A percentile compares a stretch with the other conserved stretches of the same genome.
These are phyloP conservation scores for Musa beccarii DNA, from an alignment of 176 grass and related monocot species.

Conservation along the genomic window DNA sequence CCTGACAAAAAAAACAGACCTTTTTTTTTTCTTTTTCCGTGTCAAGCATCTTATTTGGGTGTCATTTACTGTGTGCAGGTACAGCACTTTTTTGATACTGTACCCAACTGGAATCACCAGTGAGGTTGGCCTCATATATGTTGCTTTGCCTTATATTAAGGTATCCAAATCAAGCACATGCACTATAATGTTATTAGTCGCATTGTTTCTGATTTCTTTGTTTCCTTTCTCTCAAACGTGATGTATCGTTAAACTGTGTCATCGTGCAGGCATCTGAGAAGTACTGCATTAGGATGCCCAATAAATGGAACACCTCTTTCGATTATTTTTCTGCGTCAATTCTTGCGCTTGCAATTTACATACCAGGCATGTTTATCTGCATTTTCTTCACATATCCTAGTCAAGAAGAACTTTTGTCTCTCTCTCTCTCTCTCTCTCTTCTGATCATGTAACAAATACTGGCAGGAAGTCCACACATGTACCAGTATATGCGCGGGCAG, in stretches of 20 bases:
- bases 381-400: conserved; percentile 4
- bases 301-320: conserved; percentile 24
- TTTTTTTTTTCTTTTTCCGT: not conserved
- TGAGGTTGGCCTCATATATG: conserved; percentile 45
- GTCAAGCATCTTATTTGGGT: not conserved
- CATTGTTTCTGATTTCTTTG: not conserved
- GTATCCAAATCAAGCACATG: conserved; percentile 11
- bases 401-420: not conserved
- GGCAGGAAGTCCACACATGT: conserved; percentile 49
- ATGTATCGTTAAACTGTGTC: not conserved
- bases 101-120: conserved; percentile 52
- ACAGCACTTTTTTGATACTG: conserved; percentile 37
- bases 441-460: not conserved
- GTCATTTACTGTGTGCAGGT: conserved; percentile 22
- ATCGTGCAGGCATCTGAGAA: conserved; percentile 23
- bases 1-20: not conserved
- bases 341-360: conserved; percentile 16
- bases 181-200: not conserved
- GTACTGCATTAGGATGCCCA: conserved; percentile 31
- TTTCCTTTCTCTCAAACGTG: not conserved
- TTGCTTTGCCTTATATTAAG: conserved; percentile 40
- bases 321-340: conserved; percentile 21
- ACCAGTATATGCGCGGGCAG: conserved; percentile 47
- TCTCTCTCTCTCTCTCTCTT: not conserved
- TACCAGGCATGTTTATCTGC: conserved; percentile 17